Percentiles rank a stretch among this genome's conserved stretches.
phyloP scores from a whole-genome alignment of 257 asterid genomes.

The Solanum lycopersicoides region DNA sequence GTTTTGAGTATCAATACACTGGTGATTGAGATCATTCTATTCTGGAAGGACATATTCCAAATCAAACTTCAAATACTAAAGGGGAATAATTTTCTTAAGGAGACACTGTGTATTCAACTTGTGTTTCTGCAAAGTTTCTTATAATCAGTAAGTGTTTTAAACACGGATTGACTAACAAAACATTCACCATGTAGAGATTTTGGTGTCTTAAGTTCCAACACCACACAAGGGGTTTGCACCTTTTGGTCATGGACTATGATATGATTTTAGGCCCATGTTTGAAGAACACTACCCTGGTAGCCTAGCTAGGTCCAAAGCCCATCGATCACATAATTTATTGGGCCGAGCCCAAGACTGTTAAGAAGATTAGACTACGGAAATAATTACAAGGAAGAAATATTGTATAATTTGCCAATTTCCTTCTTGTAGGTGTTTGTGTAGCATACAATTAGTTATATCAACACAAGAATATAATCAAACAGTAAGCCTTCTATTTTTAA shows the following conservation, averaged over 20 bases:
- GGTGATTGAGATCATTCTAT: too few species aligned
- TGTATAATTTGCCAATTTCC: background rate
- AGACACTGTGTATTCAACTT: too few species aligned
- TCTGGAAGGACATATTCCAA: too few species aligned
- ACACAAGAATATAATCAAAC: constrained; percentile 3
- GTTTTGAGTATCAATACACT: too few species aligned
- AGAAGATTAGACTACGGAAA: background rate
- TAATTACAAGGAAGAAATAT: background rate
- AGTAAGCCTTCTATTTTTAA: constrained; percentile 32
- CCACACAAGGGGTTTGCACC: background rate
- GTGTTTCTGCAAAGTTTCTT: too few species aligned
- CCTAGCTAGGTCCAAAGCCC: background rate
- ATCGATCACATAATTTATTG: background rate
- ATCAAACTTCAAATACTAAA: too few species aligned
- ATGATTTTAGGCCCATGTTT: background rate
- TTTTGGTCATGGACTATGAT: background rate
- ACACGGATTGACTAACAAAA: too few species aligned
- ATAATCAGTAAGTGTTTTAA: too few species aligned
- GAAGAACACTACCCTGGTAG: background rate
- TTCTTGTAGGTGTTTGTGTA: background rate
- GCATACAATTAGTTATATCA: background rate
- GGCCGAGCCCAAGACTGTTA: background rate
- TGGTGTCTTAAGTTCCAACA: background rate
- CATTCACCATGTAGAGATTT: background rate
- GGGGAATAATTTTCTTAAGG: too few species aligned